Conservation (phyloP, 352 stramenopile species). For the Phytophthora podocarpi region DNA sequence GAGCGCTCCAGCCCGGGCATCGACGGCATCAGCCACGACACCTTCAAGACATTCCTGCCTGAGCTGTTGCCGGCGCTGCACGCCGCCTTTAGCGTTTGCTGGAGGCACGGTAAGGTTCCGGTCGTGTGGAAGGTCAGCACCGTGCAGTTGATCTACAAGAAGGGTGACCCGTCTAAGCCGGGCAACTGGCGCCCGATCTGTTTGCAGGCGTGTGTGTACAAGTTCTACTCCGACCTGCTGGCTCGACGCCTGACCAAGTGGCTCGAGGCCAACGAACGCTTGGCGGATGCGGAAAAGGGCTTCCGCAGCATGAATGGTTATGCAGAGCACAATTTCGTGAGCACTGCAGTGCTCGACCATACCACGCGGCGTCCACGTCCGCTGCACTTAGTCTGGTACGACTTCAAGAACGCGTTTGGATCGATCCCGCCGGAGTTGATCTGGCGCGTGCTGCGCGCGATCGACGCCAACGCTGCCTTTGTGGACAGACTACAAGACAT, state of each 20-base stretch:
- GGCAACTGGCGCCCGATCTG: slow-evolving; percentile 39
- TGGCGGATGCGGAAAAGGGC: slow-evolving; percentile 23
- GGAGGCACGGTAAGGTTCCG: slow-evolving; percentile 17
- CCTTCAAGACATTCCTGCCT: slow-evolving; percentile 3
- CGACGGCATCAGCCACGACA: slow-evolving; percentile 30
- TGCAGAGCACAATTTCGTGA: slow-evolving; percentile 31
- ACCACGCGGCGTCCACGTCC: too few relatives aligned
- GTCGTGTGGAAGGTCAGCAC: slow-evolving; percentile 31
- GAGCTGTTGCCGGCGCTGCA: slow-evolving; percentile 24
- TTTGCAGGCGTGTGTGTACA: slow-evolving; percentile 38
- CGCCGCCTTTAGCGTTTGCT: slow-evolving; percentile 19
- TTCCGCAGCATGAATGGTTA: slow-evolving; percentile 24
- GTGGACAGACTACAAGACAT: slow-evolving; percentile 4
- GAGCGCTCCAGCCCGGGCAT: slow-evolving; percentile 10
- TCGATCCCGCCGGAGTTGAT: slow-evolving; percentile 15
- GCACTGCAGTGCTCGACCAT: neutral
- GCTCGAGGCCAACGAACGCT: neutral
- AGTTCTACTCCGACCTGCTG: slow-evolving; percentile 32
- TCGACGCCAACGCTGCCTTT: slow-evolving; percentile 14
- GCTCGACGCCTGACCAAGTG: slow-evolving; percentile 19
- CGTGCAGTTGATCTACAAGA: slow-evolving; percentile 41
- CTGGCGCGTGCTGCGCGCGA: slow-evolving; percentile 15
- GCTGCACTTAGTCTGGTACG: slow-evolving; percentile 32
- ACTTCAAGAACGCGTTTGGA: slow-evolving; percentile 27
- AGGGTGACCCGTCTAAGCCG: slow-evolving; percentile 14